These are phyloP conservation scores for Sclerotinia nivalis DNA, from an alignment of 2,329 filamentous ascomycete genomes.

Conservation along the genomic window DNA sequence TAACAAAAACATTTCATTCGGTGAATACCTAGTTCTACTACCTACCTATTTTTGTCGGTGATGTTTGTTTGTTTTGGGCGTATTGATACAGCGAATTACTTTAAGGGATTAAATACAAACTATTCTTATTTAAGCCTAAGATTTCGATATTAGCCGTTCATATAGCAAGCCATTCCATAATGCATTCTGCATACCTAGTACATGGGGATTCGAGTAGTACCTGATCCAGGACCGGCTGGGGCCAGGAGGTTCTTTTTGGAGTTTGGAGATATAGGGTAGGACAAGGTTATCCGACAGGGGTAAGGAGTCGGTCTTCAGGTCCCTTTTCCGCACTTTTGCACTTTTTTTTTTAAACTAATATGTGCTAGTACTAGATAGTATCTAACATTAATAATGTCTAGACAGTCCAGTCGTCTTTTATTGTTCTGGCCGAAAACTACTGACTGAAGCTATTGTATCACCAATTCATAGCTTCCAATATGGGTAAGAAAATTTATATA, in stretches of 20 bases:
- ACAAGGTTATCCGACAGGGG: conserved; percentile 1
- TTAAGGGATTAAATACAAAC: background rate
- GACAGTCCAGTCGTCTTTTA: background rate
- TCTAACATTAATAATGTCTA: background rate
- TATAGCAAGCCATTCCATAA: background rate
- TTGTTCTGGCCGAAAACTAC: background rate
- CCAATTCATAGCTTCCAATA: background rate
- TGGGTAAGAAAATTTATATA: background rate
- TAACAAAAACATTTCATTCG: background rate
- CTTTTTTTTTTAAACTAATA: background rate
- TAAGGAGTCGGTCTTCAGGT: background rate
- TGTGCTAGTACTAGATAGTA: background rate
- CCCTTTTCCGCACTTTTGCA: background rate
- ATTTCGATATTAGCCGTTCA: conserved; percentile 13
- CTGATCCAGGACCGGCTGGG: conserved; percentile 25
- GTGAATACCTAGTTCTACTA: background rate
- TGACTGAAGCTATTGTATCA: conserved; percentile 2
- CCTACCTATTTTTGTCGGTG: background rate
- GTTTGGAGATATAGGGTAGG: conserved; percentile 24
- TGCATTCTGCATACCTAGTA: conserved; percentile 22
- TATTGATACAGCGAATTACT: background rate
- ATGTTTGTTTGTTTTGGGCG: conserved; percentile 7
- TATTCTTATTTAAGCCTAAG: conserved; percentile 4
- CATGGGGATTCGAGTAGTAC: conserved; percentile 29
- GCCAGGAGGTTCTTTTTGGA: conserved; percentile 15